Base-by-base conservation (phyloP, 768 basidiomycete species). In the Boletellus ananiceps region DNA sequence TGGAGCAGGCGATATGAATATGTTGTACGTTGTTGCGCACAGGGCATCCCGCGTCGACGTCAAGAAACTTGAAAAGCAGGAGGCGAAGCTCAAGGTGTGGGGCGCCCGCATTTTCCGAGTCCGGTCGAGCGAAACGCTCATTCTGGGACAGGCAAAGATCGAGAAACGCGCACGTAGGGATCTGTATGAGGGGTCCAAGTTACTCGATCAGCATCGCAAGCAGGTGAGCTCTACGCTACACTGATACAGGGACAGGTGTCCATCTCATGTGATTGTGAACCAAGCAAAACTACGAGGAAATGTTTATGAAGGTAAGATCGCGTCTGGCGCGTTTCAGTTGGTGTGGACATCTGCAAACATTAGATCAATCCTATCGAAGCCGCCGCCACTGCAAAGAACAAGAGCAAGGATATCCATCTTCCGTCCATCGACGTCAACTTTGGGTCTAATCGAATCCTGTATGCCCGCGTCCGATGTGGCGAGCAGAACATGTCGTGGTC, bases 391-490 rank as follows among this genome's bases (percentile, higher is more conserved):
- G 71, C 86, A 13, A 95, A 93, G 70, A 92, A 93, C 67, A 99
- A 97, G 76, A 92, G 86, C 74, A 97, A 98, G 68, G 96, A 99
- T 67, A 88, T 99, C 44, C 93, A 96, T 62, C 75, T 99, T 5
- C 86, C 87, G 21, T 86, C 85, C 32, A 96, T 99, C 72, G 96
- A 99, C 62, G 94, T 97, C 66, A 92, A 82, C 63, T 98, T 98
- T 68, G 93, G 81, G 23, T 96, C 93, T 7, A 91, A 96, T 64
- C 87, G 91, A 60, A 97, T 99, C 40, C 71, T 99, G 85, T 90
- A 61, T 31, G 76, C 40, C 35, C 32, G 16, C 48, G 37, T 19
- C 46, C 38, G 11, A 9, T 12, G 5, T 41, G 13, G 6, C 23
- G 23, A 25, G 23, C 12, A 6, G 21, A 38, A 7, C 21, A 46